Percentiles rank a stretch among this genome's conserved stretches.
These are phyloP conservation scores for Daldinia concentrica DNA, from an alignment of 495 filamentous ascomycete species.

Conservation along the genomic window DNA sequence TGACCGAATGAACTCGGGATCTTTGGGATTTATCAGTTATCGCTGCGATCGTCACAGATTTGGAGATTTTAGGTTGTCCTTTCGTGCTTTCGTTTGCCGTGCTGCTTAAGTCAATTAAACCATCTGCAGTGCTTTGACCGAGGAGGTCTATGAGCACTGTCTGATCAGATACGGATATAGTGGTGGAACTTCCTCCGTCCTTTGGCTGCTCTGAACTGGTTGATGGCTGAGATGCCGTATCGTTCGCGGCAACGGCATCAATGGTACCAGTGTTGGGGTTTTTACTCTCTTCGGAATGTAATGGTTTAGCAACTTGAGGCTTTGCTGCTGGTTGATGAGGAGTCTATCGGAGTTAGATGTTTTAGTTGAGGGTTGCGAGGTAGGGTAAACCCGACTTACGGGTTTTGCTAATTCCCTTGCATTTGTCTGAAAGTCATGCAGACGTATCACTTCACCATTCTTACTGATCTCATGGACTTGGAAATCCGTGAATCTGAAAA, in stretches of 20 bases:
- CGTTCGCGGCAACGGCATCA: background rate
- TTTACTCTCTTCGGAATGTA: background rate
- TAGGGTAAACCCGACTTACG: constrained; percentile 13
- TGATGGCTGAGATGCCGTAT: background rate
- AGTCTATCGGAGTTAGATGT: constrained; percentile 12
- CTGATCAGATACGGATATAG: constrained; percentile 37
- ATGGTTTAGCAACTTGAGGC: constrained; percentile 14
- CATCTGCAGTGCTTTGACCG: constrained; percentile 43
- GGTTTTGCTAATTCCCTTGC: constrained; percentile 32
- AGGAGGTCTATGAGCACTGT: constrained; percentile 43
- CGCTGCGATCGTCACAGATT: constrained; percentile 44
- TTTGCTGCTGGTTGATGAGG: constrained; percentile 10
- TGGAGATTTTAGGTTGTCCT: constrained; percentile 37
- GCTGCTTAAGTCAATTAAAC: constrained; percentile 48
- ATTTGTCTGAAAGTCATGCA: constrained; percentile 59
- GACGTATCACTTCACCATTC: constrained; percentile 80
- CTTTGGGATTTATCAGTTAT: constrained; percentile 53
- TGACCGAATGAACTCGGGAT: constrained; percentile 52
- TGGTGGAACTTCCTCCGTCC: constrained; percentile 20
- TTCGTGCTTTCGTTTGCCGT: constrained; percentile 35
- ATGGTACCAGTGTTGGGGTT: background rate
- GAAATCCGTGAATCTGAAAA: constrained; percentile 87
- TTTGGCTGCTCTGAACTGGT: constrained; percentile 10
- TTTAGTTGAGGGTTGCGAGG: background rate
- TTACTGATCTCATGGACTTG: constrained; percentile 90